Base-by-base conservation (phyloP, 2,329 filamentous ascomycete genomes). In the Hypoxylon sp. region DNA sequence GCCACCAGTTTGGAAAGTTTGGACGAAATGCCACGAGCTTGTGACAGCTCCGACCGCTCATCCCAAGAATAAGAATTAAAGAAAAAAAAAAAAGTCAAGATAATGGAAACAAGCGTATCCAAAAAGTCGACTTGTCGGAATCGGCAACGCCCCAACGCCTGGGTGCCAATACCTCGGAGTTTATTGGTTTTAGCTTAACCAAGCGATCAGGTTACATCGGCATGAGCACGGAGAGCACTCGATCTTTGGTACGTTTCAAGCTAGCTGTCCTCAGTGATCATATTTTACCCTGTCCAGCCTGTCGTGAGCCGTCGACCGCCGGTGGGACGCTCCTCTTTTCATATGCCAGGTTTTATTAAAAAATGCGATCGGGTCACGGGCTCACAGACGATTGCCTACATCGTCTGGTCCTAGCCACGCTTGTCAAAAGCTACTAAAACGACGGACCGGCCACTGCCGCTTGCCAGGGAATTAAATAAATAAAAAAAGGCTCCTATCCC, bases 191-290 rank as follows among this genome's bases (percentile, higher is more conserved):
- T 68, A 70, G 61, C 68, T 69, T 48, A 64, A 72, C 61, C 60
- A 72, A 73, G 67, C 71, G 59, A 71, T 72, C 67, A 74, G 72
- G 74, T 75, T 75, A 73, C 74, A 75, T 74, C 67, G 65, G 68
- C 57, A 66, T 73, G 63, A 70, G 71, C 67, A 67, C 70, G 63
- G 60, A 68, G 65, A 60, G 67, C 61, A 65, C 66, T 72, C 70
- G 68, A 73, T 73, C 72, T 72, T 72, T 73, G 71, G 73, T 74
- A 74, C 71, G 74, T 76, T 77, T 76, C 75, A 76, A 76, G 60
- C 69, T 72, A 73, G 64, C 68, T 65, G 66, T 65, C 65, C 63
- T 63, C 69, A 61, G 66, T 63, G 64, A 66, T 67, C 64, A 60
- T 63, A 71, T 63, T 68, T 64, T 60, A 69, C 69, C 71, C 68